Evolutionary conservation across 2,329 filamentous ascomycete species (phyloP), one percentile per base, ranked within the genome.

Genomic region (Podosphaera aphanis): DNA sequence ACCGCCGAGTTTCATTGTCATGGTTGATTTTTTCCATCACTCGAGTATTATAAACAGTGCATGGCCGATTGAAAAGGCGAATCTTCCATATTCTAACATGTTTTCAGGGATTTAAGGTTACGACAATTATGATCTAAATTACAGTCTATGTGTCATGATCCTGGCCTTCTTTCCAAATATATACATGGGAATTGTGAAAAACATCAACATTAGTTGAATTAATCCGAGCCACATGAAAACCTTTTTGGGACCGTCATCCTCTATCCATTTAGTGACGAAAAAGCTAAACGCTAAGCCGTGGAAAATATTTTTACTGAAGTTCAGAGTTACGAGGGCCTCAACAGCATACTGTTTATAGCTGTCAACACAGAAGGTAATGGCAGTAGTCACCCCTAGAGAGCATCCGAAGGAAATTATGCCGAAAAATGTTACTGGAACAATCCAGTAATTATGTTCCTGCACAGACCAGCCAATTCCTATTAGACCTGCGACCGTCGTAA

Each of bases 401-500:
- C 88, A 94, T 1, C 88, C 90, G 57, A 95, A 94, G 0, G 83
- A 90, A 27, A 93, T 77, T 42, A 94, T 61, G 5, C 88, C 88
- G 52, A 95, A 94, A 64, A 95, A 94, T 3, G 93, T 60, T 0
- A 88, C 94, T 0, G 90, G 90, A 0, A 93, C 83, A 45, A 93
- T 92, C 82, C 83, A 95, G 19, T 70, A 67, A 55, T 94, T 75
- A 20, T 68, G 67, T 47, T 77, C 70, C 50, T 83, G 61, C 0
- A 80, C 83, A 8, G 80, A 85, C 90, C 88, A 95, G n/a, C 88
- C 88, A 56, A 90, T 95, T 2, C 85, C 88, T 77, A 94, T 93
- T 15, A 95, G 70, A 0, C 90, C 90, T 27, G 88, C 74, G 1
- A 77, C 74, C 0, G 86, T 94, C 2, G 76, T 75, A 46, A 94